Evolutionary conservation across 1,284 basidiomycete genomes (phyloP).

Genomic region (Marasmius oreades): DNA sequence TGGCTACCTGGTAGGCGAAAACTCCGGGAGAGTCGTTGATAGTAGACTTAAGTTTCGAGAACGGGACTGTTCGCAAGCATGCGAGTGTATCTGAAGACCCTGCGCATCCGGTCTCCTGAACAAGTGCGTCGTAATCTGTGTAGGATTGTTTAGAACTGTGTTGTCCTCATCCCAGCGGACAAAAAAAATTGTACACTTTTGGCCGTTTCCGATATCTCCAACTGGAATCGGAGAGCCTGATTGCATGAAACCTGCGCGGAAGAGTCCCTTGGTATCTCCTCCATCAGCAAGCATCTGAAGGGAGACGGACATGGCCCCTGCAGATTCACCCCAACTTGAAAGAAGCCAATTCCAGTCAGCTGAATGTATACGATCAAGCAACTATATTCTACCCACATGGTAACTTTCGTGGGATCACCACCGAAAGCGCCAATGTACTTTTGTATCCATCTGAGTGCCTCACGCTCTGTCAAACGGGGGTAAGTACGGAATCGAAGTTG

Average conservation of each 20-base stretch:
- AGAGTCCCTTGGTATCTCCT: constrained; percentile 45
- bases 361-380: not conserved
- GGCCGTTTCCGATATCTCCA: constrained; percentile 37
- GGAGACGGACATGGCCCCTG: constrained; percentile 49
- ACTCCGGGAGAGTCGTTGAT: constrained; percentile 40
- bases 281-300: constrained; percentile 51
- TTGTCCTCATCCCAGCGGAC: too few species aligned
- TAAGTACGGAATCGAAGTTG: not conserved
- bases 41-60: constrained; percentile 36
- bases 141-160: not conserved
- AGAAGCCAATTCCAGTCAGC: constrained; percentile 1
- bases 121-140: constrained; percentile 41
- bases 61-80: constrained; percentile 46
- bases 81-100: constrained; percentile 39
- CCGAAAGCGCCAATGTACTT: constrained; percentile 62
- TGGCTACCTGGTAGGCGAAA: constrained; percentile 44
- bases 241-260: constrained; percentile 50
- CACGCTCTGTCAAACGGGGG: constrained; percentile 34
- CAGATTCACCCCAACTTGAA: constrained; percentile 52
- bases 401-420: constrained; percentile 57
- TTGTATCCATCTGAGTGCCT: constrained; percentile 58
- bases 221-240: constrained; percentile 45
- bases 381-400: constrained; percentile 38
- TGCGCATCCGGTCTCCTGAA: constrained; percentile 40
- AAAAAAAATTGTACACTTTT: constrained; percentile 16